Conservation (phyloP, 371 early-diverging fungal species). For the Mucor sp. region DNA sequence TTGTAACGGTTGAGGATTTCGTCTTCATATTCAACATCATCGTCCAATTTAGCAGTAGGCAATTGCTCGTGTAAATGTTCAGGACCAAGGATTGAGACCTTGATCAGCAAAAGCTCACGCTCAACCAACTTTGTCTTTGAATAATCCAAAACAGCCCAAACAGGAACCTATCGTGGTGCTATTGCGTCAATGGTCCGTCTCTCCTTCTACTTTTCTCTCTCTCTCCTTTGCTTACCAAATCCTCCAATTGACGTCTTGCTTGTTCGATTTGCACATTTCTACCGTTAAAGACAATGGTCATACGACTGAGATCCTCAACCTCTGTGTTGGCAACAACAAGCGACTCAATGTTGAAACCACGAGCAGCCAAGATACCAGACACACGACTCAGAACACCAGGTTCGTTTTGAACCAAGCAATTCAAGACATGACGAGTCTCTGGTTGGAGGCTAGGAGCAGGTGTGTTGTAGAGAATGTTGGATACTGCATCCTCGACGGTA, state of each 20-base stretch:
- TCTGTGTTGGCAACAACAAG: constrained; percentile 94
- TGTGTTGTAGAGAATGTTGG: constrained; percentile 91
- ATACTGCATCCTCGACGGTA: constrained; percentile 82
- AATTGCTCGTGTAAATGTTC: constrained; percentile 60
- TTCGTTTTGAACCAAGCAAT: constrained; percentile 93
- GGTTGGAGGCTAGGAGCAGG: constrained; percentile 61
- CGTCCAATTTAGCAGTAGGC: constrained; percentile 37
- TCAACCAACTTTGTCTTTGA: constrained; percentile 80
- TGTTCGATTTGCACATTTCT: constrained; percentile 83
- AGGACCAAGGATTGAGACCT: constrained; percentile 88
- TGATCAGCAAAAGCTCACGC: constrained; percentile 88
- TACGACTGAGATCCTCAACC: constrained; percentile 87
- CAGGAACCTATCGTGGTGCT: constrained; percentile 68
- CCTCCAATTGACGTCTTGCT: constrained; percentile 91
- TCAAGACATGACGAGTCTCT: constrained; percentile 79
- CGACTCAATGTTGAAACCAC: constrained; percentile 96
- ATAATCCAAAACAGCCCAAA: constrained; percentile 97
- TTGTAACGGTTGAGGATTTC: constrained; percentile 38
- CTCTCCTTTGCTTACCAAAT: constrained; percentile 59
- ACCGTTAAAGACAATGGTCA: constrained; percentile 95
- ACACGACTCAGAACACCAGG: constrained; percentile 93
- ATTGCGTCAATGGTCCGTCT: background rate
- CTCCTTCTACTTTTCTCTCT: background rate
- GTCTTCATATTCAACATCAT: constrained; percentile 41
- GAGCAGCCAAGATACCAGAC: constrained; percentile 88